Evolutionary conservation across 1,139 yeast species (phyloP).

Genomic region (Candida dubliniensis): DNA sequence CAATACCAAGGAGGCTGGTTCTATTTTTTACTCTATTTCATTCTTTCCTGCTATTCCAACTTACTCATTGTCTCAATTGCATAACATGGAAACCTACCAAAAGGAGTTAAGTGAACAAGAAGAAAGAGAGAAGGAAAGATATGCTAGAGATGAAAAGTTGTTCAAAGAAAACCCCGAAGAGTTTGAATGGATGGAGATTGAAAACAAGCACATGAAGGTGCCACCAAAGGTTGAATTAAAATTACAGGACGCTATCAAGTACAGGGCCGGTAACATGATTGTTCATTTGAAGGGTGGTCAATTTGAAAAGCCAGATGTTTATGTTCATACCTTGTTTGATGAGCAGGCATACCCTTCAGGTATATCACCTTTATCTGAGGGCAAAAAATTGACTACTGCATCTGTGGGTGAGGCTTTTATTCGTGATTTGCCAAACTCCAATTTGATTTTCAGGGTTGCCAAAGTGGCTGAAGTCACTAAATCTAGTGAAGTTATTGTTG

Average conservation of each 20-base stretch:
- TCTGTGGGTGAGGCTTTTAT: slow-evolving; percentile 61
- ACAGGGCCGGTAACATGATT: slow-evolving; percentile 62
- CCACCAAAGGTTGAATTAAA: slow-evolving; percentile 51
- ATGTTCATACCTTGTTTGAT: slow-evolving; percentile 62
- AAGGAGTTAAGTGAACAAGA: slow-evolving; percentile 28
- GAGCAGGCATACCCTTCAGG: slow-evolving; percentile 63
- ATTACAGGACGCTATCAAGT: slow-evolving; percentile 50
- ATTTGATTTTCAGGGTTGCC: slow-evolving; percentile 54
- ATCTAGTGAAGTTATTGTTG: slow-evolving; percentile 50
- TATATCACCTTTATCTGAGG: slow-evolving; percentile 45
- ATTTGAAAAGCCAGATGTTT: slow-evolving; percentile 48
- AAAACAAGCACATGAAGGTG: slow-evolving; percentile 43
- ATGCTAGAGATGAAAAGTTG: slow-evolving; percentile 44
- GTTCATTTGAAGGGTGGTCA: slow-evolving; percentile 53
- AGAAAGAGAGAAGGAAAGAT: slow-evolving; percentile 36
- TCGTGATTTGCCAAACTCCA: slow-evolving; percentile 68
- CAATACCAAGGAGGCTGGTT: slow-evolving; percentile 49
- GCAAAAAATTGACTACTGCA: slow-evolving; percentile 35
- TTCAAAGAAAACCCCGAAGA: slow-evolving; percentile 59
- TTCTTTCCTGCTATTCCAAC: slow-evolving; percentile 66
- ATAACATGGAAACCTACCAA: slow-evolving; percentile 36
- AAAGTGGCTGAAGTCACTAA: slow-evolving; percentile 48
- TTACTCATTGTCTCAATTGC: slow-evolving; percentile 55
- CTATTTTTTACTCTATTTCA: slow-evolving; percentile 55
- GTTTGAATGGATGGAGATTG: slow-evolving; percentile 64